These are phyloP conservation scores for Phanerochaete sordida DNA, from an alignment of 768 basidiomycete species.

Conservation along the genomic window DNA sequence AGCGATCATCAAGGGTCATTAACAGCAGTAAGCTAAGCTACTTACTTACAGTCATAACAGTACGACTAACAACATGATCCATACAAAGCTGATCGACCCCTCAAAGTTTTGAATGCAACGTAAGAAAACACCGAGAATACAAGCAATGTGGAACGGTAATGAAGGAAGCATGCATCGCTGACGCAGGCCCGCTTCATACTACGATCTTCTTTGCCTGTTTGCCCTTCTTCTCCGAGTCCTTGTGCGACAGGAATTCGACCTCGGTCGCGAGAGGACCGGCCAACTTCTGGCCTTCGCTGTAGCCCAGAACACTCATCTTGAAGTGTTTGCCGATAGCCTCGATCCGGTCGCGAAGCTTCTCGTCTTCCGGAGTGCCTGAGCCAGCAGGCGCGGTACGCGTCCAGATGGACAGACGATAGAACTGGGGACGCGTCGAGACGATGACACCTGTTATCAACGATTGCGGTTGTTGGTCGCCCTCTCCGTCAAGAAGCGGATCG, in stretches of 20 bases:
- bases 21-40: neutral
- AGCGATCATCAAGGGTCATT: conserved; percentile 2
- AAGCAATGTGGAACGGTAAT: neutral
- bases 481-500: conserved; percentile 73
- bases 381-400: conserved; percentile 75
- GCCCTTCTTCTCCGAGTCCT: conserved; percentile 93
- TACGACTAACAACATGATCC: neutral
- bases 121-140: neutral
- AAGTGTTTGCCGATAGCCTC: conserved; percentile 86
- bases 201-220: conserved; percentile 77
- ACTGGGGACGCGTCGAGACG: conserved; percentile 89
- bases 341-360: conserved; percentile 71
- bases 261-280: conserved; percentile 89
- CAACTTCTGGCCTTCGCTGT: conserved; percentile 65
- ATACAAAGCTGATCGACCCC: neutral
- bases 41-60: conserved; percentile 2
- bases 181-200: conserved; percentile 39
- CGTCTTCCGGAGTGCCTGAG: conserved; percentile 36
- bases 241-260: conserved; percentile 92
- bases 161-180: neutral
- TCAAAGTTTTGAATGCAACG: neutral
- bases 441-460: conserved; percentile 66
- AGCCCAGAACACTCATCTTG: conserved; percentile 88
- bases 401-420: conserved; percentile 98
- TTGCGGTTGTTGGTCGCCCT: conserved; percentile 41